These are phyloP conservation scores for Pycnococcus provasolii DNA, from an alignment of 139 green algal genomes.

Conservation along the genomic window DNA sequence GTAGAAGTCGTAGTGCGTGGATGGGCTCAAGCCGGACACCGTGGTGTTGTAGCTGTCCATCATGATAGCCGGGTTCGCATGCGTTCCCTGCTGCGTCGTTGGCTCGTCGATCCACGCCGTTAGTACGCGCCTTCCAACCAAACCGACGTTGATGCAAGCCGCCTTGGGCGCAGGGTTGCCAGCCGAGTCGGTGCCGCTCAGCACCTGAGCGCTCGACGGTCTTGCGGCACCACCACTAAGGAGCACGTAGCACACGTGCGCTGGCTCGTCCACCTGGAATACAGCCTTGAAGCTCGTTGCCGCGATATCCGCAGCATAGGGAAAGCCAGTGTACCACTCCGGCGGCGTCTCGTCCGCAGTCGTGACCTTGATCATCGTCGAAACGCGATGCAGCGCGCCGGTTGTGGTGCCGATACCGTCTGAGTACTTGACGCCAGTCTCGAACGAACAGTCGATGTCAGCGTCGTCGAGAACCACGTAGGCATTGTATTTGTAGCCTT, in stretches of 20 bases:
- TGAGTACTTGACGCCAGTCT: no score
- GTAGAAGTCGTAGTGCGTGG: conserved; percentile 1
- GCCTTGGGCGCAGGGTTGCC: neutral
- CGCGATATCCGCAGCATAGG: no score
- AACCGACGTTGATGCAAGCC: neutral
- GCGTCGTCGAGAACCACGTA: no score
- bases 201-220: neutral
- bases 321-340: no score
- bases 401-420: no score
- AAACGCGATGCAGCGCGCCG: no score
- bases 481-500: no score
- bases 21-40: neutral
- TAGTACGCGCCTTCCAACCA: no score
- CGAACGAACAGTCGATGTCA: no score
- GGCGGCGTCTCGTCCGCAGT: no score
- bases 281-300: neutral
- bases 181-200: neutral
- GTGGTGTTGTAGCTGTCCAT: neutral
- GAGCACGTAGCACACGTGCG: conserved; percentile 1
- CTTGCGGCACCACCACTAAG: neutral
- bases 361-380: no score
- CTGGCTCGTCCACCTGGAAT: neutral
- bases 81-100: neutral
- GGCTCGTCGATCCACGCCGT: neutral
- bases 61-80: neutral